Conservation (phyloP, 2,329 filamentous ascomycete species). For the Hyphodiscus sp. region DNA sequence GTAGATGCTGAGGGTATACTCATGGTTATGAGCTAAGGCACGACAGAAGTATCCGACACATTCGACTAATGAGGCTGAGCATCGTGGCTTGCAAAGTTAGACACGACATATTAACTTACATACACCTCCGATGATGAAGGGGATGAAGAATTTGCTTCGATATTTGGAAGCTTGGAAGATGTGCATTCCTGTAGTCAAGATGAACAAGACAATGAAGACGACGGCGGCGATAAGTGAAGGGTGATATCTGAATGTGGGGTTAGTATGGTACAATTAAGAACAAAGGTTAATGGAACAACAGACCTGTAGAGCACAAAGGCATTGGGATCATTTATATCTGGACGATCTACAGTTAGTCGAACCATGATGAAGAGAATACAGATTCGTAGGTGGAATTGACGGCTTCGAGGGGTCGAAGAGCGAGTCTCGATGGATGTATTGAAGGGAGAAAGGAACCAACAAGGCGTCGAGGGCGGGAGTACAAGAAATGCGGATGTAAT, state of each 20-base stretch:
- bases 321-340: conserved; percentile 27
- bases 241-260: conserved; percentile 3
- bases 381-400: too few species aligned
- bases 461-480: too few species aligned
- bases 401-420: too few species aligned
- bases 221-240: conserved; percentile 13
- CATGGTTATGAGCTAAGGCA: conserved; percentile 11
- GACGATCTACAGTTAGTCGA: neutral
- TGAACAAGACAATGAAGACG: conserved; percentile 13
- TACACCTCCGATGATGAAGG: conserved; percentile 24
- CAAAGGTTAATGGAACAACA: neutral
- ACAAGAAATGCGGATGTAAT: too few species aligned
- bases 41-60: conserved; percentile 33
- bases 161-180: conserved; percentile 10
- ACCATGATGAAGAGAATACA: neutral
- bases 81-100: too few species aligned
- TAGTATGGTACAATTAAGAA: too few species aligned
- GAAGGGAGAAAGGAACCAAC: too few species aligned
- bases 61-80: conserved; percentile 30
- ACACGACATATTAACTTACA: too few species aligned
- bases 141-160: conserved; percentile 25
- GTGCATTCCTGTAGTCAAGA: conserved; percentile 7
- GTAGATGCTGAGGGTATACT: conserved; percentile 26
- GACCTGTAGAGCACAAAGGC: conserved; percentile 24
- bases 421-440: too few species aligned